Conservation (phyloP, 305 asterid genomes). For the Plantago coronopus region DNA sequence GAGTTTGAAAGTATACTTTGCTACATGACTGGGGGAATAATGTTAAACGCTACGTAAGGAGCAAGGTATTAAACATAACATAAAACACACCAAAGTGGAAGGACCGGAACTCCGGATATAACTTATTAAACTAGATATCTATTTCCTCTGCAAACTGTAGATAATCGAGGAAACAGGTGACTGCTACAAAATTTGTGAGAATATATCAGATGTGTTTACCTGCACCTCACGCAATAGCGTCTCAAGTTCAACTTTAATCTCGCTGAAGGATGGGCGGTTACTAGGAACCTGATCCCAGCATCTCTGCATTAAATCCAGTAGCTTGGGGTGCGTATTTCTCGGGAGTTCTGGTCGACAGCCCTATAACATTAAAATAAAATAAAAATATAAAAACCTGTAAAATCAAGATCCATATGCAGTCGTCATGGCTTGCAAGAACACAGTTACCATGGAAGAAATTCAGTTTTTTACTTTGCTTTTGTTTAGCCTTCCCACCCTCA, state of each 20-base stretch:
- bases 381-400: not conserved
- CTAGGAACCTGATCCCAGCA: conserved; percentile 70
- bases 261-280: conserved; percentile 63
- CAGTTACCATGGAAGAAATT: not conserved
- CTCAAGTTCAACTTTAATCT: conserved; percentile 66
- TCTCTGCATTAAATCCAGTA: conserved; percentile 69
- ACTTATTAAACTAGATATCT: too few relatives aligned
- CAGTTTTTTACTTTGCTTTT: too few relatives aligned
- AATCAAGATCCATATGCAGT: conserved; percentile 7
- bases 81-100: too few relatives aligned
- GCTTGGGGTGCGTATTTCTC: conserved; percentile 50
- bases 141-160: too few relatives aligned
- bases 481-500: too few relatives aligned
- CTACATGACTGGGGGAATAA: not conserved
- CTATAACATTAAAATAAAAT: conserved; percentile 34
- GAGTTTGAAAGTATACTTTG: not conserved
- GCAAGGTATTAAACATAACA: too few relatives aligned
- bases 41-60: too few relatives aligned
- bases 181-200: not conserved
- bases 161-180: too few relatives aligned
- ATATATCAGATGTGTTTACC: conserved; percentile 26
- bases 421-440: not conserved
- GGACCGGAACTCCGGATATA: too few relatives aligned
- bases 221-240: conserved; percentile 52
- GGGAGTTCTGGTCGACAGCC: conserved; percentile 94